Evolutionary conservation across 2,329 filamentous ascomycete species (phyloP), one percentile per base, ranked within the genome.

Genomic region (Neofusicoccum umdonicola): DNA sequence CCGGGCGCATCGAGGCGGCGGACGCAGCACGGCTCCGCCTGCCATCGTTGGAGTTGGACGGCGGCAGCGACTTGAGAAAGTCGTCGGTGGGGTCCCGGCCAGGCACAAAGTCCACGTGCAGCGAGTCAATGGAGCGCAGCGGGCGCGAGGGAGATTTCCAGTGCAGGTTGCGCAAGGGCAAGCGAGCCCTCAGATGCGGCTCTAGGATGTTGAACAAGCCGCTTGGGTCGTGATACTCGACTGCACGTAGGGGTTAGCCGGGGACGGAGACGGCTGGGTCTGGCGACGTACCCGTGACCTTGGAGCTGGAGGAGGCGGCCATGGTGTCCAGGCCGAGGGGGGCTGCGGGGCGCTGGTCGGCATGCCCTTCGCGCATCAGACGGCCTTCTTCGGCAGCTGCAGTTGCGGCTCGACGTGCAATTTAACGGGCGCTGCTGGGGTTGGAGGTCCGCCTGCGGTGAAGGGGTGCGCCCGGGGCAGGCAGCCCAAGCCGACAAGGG

Each of bases 81-180:
- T 54, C 62, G 17, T 58, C 64, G 31, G 66, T 82, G 72, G 79
- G 87, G 75, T 72, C 82, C 70, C 78, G 72, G 79, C 82, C 77
- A 7, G 89, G 85, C n/a, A 93, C 83, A 66, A 98, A 88, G 67
- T 97, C 93, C 71, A 98, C 87, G 73, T 97, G 92, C 45, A 99
- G 86, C 12, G 92, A 93, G 73, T 93, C 90, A 76, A 99, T 99
- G 13, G 95, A 97, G 69, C 95, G 90, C 41, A 98, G 81, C 2
- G 95, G 95, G 0, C 95, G 90, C 34, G 90, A 90, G 67, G 96
- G 92, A 13, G 95, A 97, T 77, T 98, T 96, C 95, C 95, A 99
- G 74, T 98, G 92, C 51, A 99, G 87, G 73, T 98, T 96, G 68
- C 89, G 90, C 42, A 99, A 84, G 39, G 95, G 95, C 0, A 98